Evolutionary conservation across 345 rosid species (phyloP), one percentile per base, ranked within the genome.

Genomic region (Eucalyptus pauciflora): DNA sequence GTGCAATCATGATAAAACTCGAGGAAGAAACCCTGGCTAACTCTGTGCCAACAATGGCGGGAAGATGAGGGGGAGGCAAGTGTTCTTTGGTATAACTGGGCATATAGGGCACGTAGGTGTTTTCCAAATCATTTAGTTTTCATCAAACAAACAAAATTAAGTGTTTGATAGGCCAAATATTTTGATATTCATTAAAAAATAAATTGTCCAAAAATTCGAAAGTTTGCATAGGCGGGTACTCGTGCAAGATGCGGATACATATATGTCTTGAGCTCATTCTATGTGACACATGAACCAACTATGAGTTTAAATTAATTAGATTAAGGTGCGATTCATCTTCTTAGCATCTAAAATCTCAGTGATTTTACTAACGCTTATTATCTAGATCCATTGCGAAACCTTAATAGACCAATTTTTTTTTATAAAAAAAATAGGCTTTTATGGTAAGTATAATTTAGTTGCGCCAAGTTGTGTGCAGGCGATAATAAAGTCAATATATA

Each of bases 41-140:
- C 62, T 56, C 1, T 10, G 6, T 56, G 62, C 62, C 27, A 56
- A 5, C 1, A 56, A 24, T 5, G 0, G 13, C 6, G 2, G 13
- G 27, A 56, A 56, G 62, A 24, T 24, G 58, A 8, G 3, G 3
- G 62, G 62, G 62, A 24, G 62, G 29, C 62, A 56, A 56, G 1
- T 56, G 62, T 1, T 24, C 62, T 56, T 56, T 0, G 13, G 29
- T 24, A 56, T 24, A 24, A 56, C 29, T 56, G 3, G 29, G 6
- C 6, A 7, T 0, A 51, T 15, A 56, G 62, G 13, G 62, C 29
- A 56, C 1, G 27, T 4, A 22, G 29, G 29, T 0, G 1, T 0
- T 67, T 67, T 67, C 0, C 18, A 67, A n/a, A 14, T 67, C 10
- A n/a, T n/a, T 67, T 8, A 31, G 10, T 31, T 67, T 31, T 67